A percentile compares a stretch with the other conserved stretches of the same genome.
Conservation (phyloP, 106 monocot genomes). For the Amphibolis antarctica region DNA sequence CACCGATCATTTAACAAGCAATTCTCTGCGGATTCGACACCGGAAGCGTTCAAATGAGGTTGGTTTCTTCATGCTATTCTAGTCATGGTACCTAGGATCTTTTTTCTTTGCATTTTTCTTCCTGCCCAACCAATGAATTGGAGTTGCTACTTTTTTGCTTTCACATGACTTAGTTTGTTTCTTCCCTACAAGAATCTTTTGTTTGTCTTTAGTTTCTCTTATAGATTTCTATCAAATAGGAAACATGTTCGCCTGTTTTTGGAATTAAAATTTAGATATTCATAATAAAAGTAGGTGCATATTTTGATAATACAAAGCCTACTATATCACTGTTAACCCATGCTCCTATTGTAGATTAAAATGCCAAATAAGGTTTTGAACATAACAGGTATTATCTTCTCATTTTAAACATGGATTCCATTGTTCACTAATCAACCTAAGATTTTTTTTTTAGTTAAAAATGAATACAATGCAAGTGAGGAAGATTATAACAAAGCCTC, state of each 20-base stretch:
- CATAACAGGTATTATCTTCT: no score
- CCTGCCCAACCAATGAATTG: neutral
- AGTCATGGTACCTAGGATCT: neutral
- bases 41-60: constrained; percentile 76
- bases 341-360: no score
- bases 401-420: no score
- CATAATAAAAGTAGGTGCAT: neutral
- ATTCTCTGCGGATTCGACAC: constrained; percentile 44
- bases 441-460: no score
- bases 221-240: neutral
- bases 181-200: no score
- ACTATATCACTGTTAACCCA: no score
- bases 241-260: neutral
- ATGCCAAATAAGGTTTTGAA: no score
- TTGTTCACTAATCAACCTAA: no score
- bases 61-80: constrained; percentile 2
- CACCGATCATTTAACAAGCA: constrained; percentile 21
- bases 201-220: no score
- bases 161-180: neutral
- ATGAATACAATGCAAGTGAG: no score
- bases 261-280: neutral
- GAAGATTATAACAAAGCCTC: no score
- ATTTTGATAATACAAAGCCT: no score
- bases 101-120: neutral
- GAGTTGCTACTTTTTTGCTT: neutral